These are phyloP conservation scores for Rhododendron simsii DNA, from an alignment of 148 eudicot genomes.

Conservation along the genomic window DNA sequence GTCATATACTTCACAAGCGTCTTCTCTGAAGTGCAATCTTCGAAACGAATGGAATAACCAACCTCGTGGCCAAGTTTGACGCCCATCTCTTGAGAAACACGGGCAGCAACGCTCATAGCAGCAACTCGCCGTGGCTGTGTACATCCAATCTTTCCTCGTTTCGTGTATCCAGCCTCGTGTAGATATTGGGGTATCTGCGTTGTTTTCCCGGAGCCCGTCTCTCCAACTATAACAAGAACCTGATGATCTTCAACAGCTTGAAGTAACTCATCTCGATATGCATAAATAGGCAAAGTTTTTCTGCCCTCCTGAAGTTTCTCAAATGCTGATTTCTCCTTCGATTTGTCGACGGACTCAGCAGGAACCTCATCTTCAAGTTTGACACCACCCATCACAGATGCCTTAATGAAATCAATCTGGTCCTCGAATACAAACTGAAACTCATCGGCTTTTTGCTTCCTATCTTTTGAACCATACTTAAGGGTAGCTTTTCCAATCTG, in stretches of 20 bases:
- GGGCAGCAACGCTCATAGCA: constrained; percentile 85
- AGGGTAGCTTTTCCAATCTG: constrained; percentile 86
- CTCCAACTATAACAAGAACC: constrained; percentile 75
- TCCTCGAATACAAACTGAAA: constrained; percentile 75
- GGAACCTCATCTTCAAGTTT: constrained; percentile 41
- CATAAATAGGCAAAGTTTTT: constrained; percentile 57
- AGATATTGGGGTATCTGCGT: constrained; percentile 82
- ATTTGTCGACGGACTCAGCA: constrained; percentile 36
- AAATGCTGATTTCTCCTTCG: constrained; percentile 52
- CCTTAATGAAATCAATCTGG: constrained; percentile 65
- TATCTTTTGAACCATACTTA: constrained; percentile 61
- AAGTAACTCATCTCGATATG: constrained; percentile 47
- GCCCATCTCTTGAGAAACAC: constrained; percentile 80
- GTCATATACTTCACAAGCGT: constrained; percentile 70
- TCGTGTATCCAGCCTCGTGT: constrained; percentile 71
- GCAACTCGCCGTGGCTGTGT: constrained; percentile 91
- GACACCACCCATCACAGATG: constrained; percentile 58
- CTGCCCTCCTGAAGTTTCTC: constrained; percentile 56
- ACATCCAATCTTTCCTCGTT: constrained; percentile 71
- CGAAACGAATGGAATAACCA: constrained; percentile 47
- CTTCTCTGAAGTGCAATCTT: constrained; percentile 70
- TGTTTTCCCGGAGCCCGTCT: constrained; percentile 80
- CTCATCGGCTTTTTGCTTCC: constrained; percentile 35
- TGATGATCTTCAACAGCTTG: constrained; percentile 59
- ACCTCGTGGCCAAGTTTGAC: constrained; percentile 77